Conservation (phyloP, 83 land plant species). For the Picea abies region DNA sequence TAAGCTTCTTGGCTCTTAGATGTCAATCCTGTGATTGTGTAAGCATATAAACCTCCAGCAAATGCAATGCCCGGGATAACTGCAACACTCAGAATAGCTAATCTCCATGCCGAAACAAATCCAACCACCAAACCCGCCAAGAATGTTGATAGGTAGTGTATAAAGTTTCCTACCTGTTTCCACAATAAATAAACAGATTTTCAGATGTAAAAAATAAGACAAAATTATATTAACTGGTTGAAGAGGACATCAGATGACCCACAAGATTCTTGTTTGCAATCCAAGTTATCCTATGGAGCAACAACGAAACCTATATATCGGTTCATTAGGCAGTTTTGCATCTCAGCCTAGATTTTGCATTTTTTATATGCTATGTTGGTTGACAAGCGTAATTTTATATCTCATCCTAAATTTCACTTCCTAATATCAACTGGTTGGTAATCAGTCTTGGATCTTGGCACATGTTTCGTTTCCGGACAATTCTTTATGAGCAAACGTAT, state of each 20-base stretch:
- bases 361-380: not conserved
- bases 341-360: slow-evolving; percentile 3
- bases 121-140: slow-evolving; percentile 86
- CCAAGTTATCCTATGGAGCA: not conserved
- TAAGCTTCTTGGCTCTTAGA: slow-evolving; percentile 87
- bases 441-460: not conserved
- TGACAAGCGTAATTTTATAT: not conserved
- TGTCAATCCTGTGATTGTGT: slow-evolving; percentile 74
- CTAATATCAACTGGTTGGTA: not conserved
- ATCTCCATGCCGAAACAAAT: slow-evolving; percentile 75
- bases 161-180: slow-evolving; percentile 78
- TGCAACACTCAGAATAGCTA: slow-evolving; percentile 76
- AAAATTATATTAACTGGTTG: not conserved
- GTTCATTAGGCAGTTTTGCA: not conserved
- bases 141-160: slow-evolving; percentile 79
- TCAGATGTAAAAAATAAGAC: not conserved
- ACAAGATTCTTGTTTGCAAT: not conserved
- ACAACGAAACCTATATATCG: slow-evolving; percentile 1
- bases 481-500: not conserved
- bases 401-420: not conserved
- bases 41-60: slow-evolving; percentile 79
- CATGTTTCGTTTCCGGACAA: not conserved
- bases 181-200: slow-evolving; percentile 1
- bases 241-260: not conserved
- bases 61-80: slow-evolving; percentile 84